Conservation (phyloP, 495 filamentous ascomycete genomes). For the Parathielavia appendiculata region DNA sequence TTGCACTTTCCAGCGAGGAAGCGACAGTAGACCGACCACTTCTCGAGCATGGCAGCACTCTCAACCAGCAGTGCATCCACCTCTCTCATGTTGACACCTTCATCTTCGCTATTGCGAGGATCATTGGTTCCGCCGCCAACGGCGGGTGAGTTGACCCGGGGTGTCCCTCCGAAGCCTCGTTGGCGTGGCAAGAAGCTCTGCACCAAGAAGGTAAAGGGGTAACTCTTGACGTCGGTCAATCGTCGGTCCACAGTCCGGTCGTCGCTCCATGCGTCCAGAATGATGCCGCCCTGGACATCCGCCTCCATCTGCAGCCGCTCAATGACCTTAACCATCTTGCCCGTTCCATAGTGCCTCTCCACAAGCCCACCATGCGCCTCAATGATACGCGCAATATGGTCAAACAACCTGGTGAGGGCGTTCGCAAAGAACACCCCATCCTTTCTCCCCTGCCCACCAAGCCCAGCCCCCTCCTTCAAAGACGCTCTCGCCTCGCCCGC, state of each 20-base stretch:
- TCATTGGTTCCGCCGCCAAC: slow-evolving; percentile 49
- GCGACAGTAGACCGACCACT: slow-evolving; percentile 87
- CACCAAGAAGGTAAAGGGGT: slow-evolving; percentile 93
- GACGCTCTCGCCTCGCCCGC: slow-evolving; percentile 74
- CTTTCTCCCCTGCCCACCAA: slow-evolving; percentile 45
- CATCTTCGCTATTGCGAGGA: slow-evolving; percentile 63
- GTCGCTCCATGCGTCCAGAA: slow-evolving; percentile 92
- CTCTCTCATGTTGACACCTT: slow-evolving; percentile 92
- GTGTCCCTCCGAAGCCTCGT: slow-evolving; percentile 47
- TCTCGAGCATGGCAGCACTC: slow-evolving; percentile 81
- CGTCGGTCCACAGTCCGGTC: slow-evolving; percentile 77
- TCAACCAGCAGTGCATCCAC: slow-evolving; percentile 82
- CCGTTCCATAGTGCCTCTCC: slow-evolving; percentile 84
- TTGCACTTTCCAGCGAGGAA: slow-evolving; percentile 81
- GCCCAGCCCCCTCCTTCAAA: slow-evolving; percentile 53
- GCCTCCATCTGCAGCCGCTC: slow-evolving; percentile 89
- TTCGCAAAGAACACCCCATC: slow-evolving; percentile 89
- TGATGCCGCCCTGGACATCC: slow-evolving; percentile 95
- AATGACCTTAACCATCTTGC: slow-evolving; percentile 94
- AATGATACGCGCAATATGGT: slow-evolving; percentile 94
- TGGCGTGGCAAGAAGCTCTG: slow-evolving; percentile 83
- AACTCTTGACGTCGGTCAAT: slow-evolving; percentile 90
- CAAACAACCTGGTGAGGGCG: slow-evolving; percentile 84
- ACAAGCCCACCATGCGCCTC: slow-evolving; percentile 85
- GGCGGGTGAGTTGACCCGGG: slow-evolving; percentile 60